Evolutionary conservation across 768 basidiomycete species (phyloP).

Genomic region (Hygrophoropsis aurantiaca): DNA sequence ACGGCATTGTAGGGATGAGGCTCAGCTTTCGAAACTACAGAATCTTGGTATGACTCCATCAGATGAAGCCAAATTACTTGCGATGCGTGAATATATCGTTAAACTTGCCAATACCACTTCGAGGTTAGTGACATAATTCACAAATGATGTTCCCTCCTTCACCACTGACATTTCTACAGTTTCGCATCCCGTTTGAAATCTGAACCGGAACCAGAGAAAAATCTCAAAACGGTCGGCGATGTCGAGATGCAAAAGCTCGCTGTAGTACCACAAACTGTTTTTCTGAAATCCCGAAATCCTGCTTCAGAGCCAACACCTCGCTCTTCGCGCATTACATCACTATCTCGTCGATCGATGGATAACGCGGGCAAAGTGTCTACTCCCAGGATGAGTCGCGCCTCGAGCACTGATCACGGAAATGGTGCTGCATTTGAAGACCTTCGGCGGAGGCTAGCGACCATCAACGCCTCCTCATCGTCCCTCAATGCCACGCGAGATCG

Average conservation of each 20-base stretch:
- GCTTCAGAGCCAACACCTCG: conserved; percentile 37
- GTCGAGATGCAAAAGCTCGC: conserved; percentile 85
- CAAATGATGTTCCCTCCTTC: conserved; percentile 4
- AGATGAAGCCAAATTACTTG: conserved; percentile 85
- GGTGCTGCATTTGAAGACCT: conserved; percentile 77
- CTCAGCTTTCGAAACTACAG: conserved; percentile 72
- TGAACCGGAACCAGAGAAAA: conserved; percentile 64
- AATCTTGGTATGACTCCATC: conserved; percentile 81
- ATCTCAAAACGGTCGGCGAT: conserved; percentile 61
- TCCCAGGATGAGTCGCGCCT: conserved; percentile 44
- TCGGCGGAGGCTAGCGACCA: conserved; percentile 68
- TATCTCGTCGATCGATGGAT: conserved; percentile 42
- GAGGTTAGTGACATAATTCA: conserved; percentile 46
- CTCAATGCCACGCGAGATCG: conserved; percentile 50
- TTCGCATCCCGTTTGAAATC: conserved; percentile 63
- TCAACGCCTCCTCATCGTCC: conserved; percentile 72
- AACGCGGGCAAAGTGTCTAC: conserved; percentile 48
- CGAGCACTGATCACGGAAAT: conserved; percentile 47
- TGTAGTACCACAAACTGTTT: conserved; percentile 89
- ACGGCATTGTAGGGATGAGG: conserved; percentile 61
- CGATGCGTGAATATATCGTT: conserved; percentile 85
- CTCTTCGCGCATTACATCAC: conserved; percentile 37
- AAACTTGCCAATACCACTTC: conserved; percentile 80
- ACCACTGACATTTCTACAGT: conserved; percentile 33
- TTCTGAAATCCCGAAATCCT: conserved; percentile 58